Conservation (phyloP, 495 filamentous ascomycete species). For the Penicillium pancosmium region DNA sequence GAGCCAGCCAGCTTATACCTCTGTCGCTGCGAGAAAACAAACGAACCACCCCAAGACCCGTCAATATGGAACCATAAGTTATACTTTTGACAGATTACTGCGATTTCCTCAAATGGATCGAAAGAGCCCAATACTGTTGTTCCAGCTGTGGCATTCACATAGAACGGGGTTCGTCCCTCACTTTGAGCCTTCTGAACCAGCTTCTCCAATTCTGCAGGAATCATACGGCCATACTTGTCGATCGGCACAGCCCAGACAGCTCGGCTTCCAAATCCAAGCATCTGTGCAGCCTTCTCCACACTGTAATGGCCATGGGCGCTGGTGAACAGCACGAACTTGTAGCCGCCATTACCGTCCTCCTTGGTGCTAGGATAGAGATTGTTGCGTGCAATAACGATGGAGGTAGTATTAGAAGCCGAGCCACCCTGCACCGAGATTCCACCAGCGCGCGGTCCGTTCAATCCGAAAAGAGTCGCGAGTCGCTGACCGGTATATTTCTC, state of each 20-base stretch:
- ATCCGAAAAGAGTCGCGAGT: constrained; percentile 77
- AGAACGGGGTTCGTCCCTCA: constrained; percentile 80
- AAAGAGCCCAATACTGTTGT: constrained; percentile 92
- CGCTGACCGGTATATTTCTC: constrained; percentile 74
- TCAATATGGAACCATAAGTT: constrained; percentile 91
- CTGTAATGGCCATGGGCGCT: constrained; percentile 89
- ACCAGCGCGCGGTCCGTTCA: constrained; percentile 71
- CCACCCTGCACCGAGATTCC: constrained; percentile 90
- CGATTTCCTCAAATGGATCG: constrained; percentile 75
- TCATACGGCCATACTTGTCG: constrained; percentile 72
- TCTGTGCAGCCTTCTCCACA: constrained; percentile 89
- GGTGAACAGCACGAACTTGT: constrained; percentile 83
- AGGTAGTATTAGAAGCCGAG: constrained; percentile 81
- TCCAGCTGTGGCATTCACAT: constrained; percentile 93
- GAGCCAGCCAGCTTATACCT: constrained; percentile 66
- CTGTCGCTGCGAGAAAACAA: constrained; percentile 71
- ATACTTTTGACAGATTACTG: constrained; percentile 68
- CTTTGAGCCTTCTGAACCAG: constrained; percentile 58
- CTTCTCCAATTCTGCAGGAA: constrained; percentile 61
- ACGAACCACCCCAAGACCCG: constrained; percentile 86
- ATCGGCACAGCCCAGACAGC: constrained; percentile 76
- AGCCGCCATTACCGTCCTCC: constrained; percentile 62
- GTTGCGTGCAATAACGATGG: constrained; percentile 88
- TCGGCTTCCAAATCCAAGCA: constrained; percentile 77
- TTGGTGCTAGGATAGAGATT: constrained; percentile 78